Base-by-base conservation (phyloP, 2,329 filamentous ascomycete species). In the Aotearoamyces nothofagi region DNA sequence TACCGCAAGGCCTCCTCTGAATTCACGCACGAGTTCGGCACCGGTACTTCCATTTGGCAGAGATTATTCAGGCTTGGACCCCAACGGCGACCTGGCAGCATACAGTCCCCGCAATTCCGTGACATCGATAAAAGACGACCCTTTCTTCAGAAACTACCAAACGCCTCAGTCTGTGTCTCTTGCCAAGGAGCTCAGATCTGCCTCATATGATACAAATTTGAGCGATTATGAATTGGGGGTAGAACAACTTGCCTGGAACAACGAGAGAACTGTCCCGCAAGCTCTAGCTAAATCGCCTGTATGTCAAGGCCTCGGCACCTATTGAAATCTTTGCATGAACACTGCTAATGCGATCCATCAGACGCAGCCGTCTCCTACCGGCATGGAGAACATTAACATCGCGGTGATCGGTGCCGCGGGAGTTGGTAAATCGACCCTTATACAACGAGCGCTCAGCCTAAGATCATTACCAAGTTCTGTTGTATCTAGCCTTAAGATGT, bases 391-490 rank as follows among this genome's bases (percentile, higher is more conserved):
- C 40, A 63, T 73, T 45, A 74, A 71, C 45, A 70, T 79, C 40
- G 70, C 69, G 43, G 60, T 78, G 35, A 70, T 79, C 47, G 74
- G 74, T 42, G 64, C 69, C 47, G 58, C 63, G 41, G 70, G 70
- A 35, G 73, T 74, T 26, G 74, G 74, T 39, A 79, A 79, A 51
- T 76, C 71, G 28, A 64, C 70, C 26, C 74, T 78, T 43, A 69
- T 78, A 43, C 71, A 77, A 50, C 64, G 62, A 25, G 67, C 70
- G 31, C 56, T 75, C 37, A 64, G 68, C 31, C 52, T 74, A 13
- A 50, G 61, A 22, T 54, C 61, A 12, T 57, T 61, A 7, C 66
- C 70, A 17, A 60, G 58, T 27, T 56, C 60, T 13, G 65, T 65
- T 45, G 56, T 64, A 31, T 69, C 68, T 20, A 66, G 58, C 38